Evolutionary conservation across 352 stramenopile species (phyloP).

Genomic region (Saprolegnia parasitica): DNA sequence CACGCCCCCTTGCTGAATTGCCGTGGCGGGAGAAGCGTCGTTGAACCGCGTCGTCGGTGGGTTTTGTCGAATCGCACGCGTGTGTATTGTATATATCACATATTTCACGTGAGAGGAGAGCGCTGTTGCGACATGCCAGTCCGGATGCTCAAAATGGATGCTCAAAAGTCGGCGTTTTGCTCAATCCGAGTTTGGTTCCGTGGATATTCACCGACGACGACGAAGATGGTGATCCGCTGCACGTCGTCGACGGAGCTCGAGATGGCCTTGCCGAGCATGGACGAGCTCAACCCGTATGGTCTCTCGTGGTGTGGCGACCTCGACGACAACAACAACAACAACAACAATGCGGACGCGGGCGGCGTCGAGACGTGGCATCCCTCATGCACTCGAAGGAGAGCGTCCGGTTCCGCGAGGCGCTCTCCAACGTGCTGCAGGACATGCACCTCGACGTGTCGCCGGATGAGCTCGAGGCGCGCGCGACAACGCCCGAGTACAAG

Average conservation of each 20-base stretch:
- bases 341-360: neutral
- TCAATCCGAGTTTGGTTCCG: no score
- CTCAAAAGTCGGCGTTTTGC: neutral
- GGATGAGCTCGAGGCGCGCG: constrained; percentile 16
- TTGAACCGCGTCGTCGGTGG: no score
- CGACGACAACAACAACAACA: constrained; percentile 16
- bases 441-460: constrained; percentile 5
- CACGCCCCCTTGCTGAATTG: no score
- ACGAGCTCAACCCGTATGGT: constrained; percentile 65
- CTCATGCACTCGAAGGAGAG: constrained; percentile 27
- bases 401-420: constrained; percentile 19
- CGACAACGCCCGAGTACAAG: constrained; percentile 8
- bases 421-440: constrained; percentile 9
- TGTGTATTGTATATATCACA: no score
- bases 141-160: neutral
- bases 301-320: constrained; percentile 15
- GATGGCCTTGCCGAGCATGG: constrained; percentile 54
- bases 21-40: no score
- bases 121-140: no score
- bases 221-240: neutral
- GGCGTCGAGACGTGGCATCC: constrained; percentile 1
- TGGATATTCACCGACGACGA: no score
- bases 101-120: no score
- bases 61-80: no score
- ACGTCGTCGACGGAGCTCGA: neutral